A percentile compares a stretch with the other conserved stretches of the same genome.
phyloP scores from a whole-genome alignment of 345 rosid genomes.

The Hypericum perforatum region DNA sequence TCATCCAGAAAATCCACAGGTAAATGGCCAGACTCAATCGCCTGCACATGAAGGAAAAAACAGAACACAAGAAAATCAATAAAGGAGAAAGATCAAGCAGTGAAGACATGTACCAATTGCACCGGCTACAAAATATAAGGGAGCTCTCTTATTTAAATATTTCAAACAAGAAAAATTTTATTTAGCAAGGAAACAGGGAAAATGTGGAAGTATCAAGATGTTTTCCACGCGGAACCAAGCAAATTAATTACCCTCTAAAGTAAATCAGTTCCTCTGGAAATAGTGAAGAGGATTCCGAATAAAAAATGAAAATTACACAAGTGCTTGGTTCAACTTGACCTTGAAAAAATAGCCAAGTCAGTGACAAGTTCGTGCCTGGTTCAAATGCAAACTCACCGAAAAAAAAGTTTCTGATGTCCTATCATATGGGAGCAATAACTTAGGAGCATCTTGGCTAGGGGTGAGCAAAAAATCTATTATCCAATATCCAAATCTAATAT shows the following conservation, averaged over 20 bases:
- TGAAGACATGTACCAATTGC: neutral
- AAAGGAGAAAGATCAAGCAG: neutral
- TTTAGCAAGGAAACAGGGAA: too few species aligned
- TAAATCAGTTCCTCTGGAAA: too few species aligned
- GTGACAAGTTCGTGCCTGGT: neutral
- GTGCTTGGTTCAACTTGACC: neutral
- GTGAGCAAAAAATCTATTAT: too few species aligned
- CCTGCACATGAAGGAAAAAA: conserved; percentile 33
- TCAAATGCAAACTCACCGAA: conserved; percentile 37
- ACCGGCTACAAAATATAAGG: neutral
- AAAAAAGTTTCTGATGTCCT: conserved; percentile 78
- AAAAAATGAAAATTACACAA: too few species aligned
- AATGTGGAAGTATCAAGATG: too few species aligned
- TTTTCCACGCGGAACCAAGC: too few species aligned
- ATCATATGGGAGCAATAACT: conserved; percentile 69
- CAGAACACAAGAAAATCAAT: conserved; percentile 2
- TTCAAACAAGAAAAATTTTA: too few species aligned
- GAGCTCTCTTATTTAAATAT: neutral
- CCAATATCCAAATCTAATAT: too few species aligned
- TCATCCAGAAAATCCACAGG: conserved; percentile 76
- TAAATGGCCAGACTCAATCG: conserved; percentile 80
- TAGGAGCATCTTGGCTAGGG: conserved; percentile 56
- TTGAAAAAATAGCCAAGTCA: conserved; percentile 1
- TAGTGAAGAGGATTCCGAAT: too few species aligned
- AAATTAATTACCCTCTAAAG: too few species aligned